phyloP scores from a whole-genome alignment of 257 asterid genomes.

The Nicotiana noctiflora region DNA sequence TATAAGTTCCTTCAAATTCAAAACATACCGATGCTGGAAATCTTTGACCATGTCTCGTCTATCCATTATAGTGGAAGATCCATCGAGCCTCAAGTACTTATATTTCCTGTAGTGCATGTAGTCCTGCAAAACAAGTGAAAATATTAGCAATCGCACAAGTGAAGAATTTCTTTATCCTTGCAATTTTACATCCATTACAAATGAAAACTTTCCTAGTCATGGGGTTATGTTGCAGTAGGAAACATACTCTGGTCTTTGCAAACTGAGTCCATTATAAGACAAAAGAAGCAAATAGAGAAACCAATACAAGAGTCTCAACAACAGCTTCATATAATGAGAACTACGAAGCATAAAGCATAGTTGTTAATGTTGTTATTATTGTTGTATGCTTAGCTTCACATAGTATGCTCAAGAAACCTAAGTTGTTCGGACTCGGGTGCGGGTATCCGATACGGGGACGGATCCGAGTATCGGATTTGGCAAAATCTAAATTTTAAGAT shows the following conservation, averaged over 20 bases:
- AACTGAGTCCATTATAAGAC: not conserved
- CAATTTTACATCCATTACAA: not conserved
- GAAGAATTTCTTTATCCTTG: not conserved
- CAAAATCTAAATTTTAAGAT: too few relatives aligned
- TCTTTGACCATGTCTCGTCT: slow-evolving; percentile 99
- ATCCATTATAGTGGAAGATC: slow-evolving; percentile 87
- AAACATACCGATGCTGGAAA: slow-evolving; percentile 85
- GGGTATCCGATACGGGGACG: too few relatives aligned
- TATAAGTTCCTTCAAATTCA: not conserved
- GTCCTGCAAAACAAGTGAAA: slow-evolving; percentile 52
- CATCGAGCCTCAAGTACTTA: slow-evolving; percentile 90
- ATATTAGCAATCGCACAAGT: not conserved
- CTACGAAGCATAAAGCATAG: not conserved
- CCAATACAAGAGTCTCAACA: not conserved
- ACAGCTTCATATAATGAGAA: not conserved
- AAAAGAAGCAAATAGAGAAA: not conserved
- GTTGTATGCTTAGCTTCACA: not conserved
- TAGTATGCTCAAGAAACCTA: not conserved
- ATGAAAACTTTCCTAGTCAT: not conserved
- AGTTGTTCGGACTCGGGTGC: too few relatives aligned
- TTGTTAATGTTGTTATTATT: not conserved
- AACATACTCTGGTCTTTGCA: not conserved
- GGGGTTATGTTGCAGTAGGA: not conserved
- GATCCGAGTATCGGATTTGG: too few relatives aligned
- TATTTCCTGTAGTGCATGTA: slow-evolving; percentile 90